A percentile compares a stretch with the other conserved stretches of the same genome.
phyloP scores from a whole-genome alignment of 441 rosid species.

The Kokia cookei region DNA sequence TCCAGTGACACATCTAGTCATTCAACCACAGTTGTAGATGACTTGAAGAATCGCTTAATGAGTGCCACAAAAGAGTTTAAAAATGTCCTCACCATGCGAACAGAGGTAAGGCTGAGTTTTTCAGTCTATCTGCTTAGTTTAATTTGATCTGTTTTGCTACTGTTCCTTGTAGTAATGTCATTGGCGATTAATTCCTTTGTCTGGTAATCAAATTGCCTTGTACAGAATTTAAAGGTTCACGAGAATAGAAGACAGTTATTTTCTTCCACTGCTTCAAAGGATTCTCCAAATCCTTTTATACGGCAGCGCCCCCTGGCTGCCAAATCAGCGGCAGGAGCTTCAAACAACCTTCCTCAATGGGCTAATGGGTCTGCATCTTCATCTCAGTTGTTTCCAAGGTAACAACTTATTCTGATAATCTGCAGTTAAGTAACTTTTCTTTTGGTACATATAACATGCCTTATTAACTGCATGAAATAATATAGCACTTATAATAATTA shows the following conservation, averaged over 20 bases:
- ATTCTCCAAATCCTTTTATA: conserved; percentile 4
- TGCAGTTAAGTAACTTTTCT: neutral
- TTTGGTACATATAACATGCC: neutral
- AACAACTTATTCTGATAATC: neutral
- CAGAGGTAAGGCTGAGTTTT: neutral
- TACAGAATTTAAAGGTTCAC: neutral
- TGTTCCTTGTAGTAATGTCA: neutral
- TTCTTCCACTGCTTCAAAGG: conserved; percentile 4
- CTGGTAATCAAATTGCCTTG: neutral
- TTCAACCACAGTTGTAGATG: conserved; percentile 6
- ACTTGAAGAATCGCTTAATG: conserved; percentile 5
- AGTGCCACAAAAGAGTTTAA: neutral
- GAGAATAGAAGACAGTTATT: conserved; percentile 5
- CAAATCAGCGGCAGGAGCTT: neutral
- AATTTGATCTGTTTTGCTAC: neutral
- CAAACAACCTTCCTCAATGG: conserved; percentile 3
- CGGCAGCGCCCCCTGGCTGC: conserved; percentile 2
- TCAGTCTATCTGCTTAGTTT: neutral
- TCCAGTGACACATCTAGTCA: conserved; percentile 4
- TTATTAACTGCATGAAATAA: neutral
- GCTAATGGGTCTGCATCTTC: neutral
- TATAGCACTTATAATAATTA: neutral
- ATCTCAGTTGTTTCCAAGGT: neutral
- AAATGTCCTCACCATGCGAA: conserved; percentile 5
- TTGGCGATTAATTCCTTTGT: neutral